Base-by-base conservation (phyloP, 2,329 filamentous ascomycete genomes). In the Verticillium isaacii region DNA sequence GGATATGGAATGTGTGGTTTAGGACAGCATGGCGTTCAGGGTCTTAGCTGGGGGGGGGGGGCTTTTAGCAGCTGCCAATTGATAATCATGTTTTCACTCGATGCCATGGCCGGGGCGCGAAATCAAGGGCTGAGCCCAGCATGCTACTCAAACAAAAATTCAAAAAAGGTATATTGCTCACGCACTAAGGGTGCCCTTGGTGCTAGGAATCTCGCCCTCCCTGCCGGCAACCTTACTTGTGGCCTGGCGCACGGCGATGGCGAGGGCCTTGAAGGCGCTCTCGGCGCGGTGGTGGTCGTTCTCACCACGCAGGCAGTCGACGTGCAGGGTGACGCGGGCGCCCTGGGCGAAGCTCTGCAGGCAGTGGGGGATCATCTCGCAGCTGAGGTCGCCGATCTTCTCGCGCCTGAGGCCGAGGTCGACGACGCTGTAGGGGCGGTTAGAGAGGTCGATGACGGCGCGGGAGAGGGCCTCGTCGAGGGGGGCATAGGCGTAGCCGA, bases 201-300 rank as follows among this genome's bases (percentile, higher is more conserved):
- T 98, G 79, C 93, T 97, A 60, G 93, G 91, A 32, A 98, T 88
- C 82, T 99, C 95, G 2, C 92, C 93, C 77, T 96, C 93, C 73
- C 90, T 89, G 12, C 92, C 92, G 52, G 86, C 85, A 36, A 94
- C 87, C 68, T 87, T 84, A 58, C 85, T 84, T 57, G 89, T 94
- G 11, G 95, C 95, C 75, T 85, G 85, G 69, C 89, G 84, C 61
- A 96, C 83, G 8, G 95, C 95, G 55, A 97, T 87, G 0, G 95
- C 95, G 67, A 98, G 77, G 56, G 95, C 95, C 85, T 99, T 99
- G 78, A 99, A 97, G 17, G 94, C 95, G 74, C 91, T 95, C 85
- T 98, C 95, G 11, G 95, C 93, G 62, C 93, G 84, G 80, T 98
- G 95, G 77, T 98, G 95, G 78, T 98, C 95, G 77, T 98, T 99